Base-by-base conservation (phyloP, 2,329 filamentous ascomycete species). In the Xylariaceae sp. region DNA sequence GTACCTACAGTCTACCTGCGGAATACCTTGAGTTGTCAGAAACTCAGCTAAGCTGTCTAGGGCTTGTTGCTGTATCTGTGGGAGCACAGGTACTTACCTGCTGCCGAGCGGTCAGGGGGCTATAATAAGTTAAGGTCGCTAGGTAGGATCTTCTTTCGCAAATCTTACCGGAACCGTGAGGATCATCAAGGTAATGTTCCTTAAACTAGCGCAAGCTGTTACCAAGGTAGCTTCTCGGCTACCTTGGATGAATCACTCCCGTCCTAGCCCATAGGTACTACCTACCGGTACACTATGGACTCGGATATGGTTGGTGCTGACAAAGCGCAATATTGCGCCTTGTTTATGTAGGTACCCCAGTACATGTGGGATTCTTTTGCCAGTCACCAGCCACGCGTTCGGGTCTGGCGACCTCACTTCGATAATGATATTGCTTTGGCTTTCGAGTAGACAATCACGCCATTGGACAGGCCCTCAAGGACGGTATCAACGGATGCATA, bases 81-180 rank as follows among this genome's bases (percentile, higher is more conserved):
- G 37, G 37, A 40, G 5, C 5, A 19, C 4, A 10, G 18, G 16
- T 47, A 45, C 56, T 46, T 30, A 30, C 36, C 12, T 41, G 16
- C 30, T 46, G 21, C 44, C 18, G 26, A 48, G 43, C 49, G 53
- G 55, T 55, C 50, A 56, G 49, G 57, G 32, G 32, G 41, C n/a
- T n/a, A n/a, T n/a, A n/a, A n/a, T n/a, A 50, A 54, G 59, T 59
- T 54, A 47, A 53, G 45, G 51, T 52, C 60, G 52, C 57, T 43
- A 55, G 59, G 50, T 43, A 55, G 59, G 50, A 51, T 62, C 53
- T 59, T 54, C 55, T 65, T 66, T 65, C 63, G 63, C 58, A 48
- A 67, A 65, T 63, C 65, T 56, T 65, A 65, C 49, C 41, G 26
- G 21, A 46, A 58, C 58, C 63, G 47, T 42, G 56, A 50, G 51